Evolutionary conservation across 2,329 filamentous ascomycete genomes (phyloP), one percentile per base, ranked within the genome.

Genomic region (Clonostachys solani): DNA sequence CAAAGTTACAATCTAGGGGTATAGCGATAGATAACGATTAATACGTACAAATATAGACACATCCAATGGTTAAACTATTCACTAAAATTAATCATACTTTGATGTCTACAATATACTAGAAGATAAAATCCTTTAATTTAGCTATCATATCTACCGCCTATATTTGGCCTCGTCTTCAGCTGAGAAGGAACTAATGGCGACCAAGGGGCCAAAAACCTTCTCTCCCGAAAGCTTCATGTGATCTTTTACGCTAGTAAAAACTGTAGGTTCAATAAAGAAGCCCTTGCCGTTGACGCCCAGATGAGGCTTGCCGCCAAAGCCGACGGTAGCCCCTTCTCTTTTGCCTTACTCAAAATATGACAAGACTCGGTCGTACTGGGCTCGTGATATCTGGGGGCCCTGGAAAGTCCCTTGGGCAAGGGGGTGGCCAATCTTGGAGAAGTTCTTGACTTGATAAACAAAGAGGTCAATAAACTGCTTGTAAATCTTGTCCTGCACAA

Each of bases 291-390:
- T n/a, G n/a, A 36, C 34, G 16, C 17, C 35, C 9, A 16, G 61
- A 3, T 69, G n/a, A 12, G 54, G 48, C 33, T 52, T 54, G 12
- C 86, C 87, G 13, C 87, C 87, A 3, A 75, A 65, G 13, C 74
- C 54, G n/a, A 62, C 69, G 10, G 42, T 33, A 9, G 34, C 45
- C n/a, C n/a, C n/a, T 43, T 69, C 62, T 9, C 53, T 52, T 44
- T 62, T 59, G 6, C 67, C 71, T 4, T 65, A 52, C 43, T 74
- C 65, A n/a, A 78, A 60, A 62, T 84, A 88, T 2, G 72, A 73
- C 15, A 87, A 70, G 4, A 89, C 74, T 15, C 78, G 70, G 42
- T 86, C 81, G 55, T 79, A 82, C 57, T 87, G 84, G 17, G 70
- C 62, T 62, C 81, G 81, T 10, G 79, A 81, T 46, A 85, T 78